A percentile compares a stretch with the other conserved stretches of the same genome.
Evolutionary conservation across 148 eudicot genomes (phyloP).

Genomic region (Camellia granthamiana): DNA sequence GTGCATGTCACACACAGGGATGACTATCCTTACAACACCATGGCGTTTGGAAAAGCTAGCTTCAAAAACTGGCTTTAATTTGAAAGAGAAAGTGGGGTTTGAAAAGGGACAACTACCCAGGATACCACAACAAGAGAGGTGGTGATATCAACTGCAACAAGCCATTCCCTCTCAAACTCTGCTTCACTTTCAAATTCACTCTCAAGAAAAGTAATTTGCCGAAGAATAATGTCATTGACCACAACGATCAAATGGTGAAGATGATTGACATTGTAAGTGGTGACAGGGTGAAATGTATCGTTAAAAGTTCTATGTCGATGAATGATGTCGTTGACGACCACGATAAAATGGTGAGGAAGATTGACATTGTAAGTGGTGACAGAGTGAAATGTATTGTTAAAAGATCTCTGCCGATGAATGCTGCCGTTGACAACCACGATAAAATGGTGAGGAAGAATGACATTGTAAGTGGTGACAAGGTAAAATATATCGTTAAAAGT

Average conservation of each 20-base stretch:
- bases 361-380: too few relatives aligned
- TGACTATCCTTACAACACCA: constrained; percentile 12
- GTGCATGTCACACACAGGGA: constrained; percentile 32
- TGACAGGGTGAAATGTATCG: too few relatives aligned
- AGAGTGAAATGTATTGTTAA: too few relatives aligned
- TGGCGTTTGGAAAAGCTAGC: constrained; percentile 26
- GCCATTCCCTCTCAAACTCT: constrained; percentile 3
- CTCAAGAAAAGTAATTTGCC: neutral
- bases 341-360: too few relatives aligned
- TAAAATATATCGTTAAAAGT: too few relatives aligned
- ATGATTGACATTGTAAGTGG: neutral
- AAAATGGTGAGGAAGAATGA: too few relatives aligned
- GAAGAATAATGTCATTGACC: neutral
- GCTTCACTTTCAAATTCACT: constrained; percentile 17
- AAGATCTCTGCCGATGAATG: too few relatives aligned
- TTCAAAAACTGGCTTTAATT: neutral
- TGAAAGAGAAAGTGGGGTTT: constrained; percentile 22
- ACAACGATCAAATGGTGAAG: neutral
- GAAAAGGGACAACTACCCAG: constrained; percentile 20
- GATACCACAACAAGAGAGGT: constrained; percentile 32
- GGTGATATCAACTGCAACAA: constrained; percentile 19
- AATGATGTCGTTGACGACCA: too few relatives aligned
- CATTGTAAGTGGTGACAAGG: too few relatives aligned
- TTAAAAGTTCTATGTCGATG: too few relatives aligned
- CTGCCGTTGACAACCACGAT: too few relatives aligned